Evolutionary conservation across 129 eudicot species (phyloP).

Genomic region (Logfia minima): DNA sequence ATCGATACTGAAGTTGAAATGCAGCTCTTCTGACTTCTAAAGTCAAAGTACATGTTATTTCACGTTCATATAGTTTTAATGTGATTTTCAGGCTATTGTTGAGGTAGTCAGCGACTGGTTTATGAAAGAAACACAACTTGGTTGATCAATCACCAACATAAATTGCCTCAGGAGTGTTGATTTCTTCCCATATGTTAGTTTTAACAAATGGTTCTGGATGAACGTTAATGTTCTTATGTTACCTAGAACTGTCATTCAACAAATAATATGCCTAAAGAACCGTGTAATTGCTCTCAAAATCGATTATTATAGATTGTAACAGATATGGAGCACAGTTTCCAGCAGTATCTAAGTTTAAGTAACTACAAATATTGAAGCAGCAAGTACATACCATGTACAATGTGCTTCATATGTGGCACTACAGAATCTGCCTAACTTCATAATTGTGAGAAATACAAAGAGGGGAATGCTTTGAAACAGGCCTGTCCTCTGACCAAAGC

Average conservation of each 20-base stretch:
- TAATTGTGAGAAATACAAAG: conserved; percentile 29
- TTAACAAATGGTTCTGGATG: conserved; percentile 9
- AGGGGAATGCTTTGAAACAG: conserved; percentile 82
- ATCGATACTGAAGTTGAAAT: neutral
- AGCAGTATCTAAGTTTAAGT: conserved; percentile 3
- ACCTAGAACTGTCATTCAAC: conserved; percentile 5
- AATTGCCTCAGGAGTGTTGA: conserved; percentile 32
- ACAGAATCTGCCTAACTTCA: conserved; percentile 6
- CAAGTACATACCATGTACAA: conserved; percentile 10
- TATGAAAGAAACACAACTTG: conserved; percentile 33
- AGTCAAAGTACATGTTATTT: neutral
- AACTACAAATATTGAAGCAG: conserved; percentile 14
- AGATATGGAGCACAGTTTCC: neutral
- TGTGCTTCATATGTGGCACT: neutral
- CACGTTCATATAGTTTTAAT: neutral
- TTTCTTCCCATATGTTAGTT: conserved; percentile 11
- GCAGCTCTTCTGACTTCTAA: conserved; percentile 1
- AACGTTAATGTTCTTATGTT: neutral
- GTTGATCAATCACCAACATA: conserved; percentile 31
- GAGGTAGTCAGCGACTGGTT: conserved; percentile 36
- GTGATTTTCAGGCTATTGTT: conserved; percentile 36
- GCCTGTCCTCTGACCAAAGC: conserved; percentile 93
- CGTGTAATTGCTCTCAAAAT: conserved; percentile 8
- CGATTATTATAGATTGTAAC: neutral
- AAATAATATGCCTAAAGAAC: conserved; percentile 18